Base-by-base conservation (phyloP, 2,329 filamentous ascomycete species). In the Aspergillus thermomutatus region DNA sequence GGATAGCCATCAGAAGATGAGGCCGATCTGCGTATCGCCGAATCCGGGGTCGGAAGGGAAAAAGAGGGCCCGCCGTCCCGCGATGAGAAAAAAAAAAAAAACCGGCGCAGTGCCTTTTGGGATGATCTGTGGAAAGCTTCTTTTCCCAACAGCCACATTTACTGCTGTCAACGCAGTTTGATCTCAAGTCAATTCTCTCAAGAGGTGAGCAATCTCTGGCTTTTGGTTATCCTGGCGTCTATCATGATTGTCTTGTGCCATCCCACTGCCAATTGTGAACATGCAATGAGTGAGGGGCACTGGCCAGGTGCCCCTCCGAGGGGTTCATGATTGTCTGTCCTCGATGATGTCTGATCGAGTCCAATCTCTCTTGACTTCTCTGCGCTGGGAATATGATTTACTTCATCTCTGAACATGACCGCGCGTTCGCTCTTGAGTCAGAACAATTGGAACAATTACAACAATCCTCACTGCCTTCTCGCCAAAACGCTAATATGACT, bases 41-140 rank as follows among this genome's bases (percentile, higher is more conserved):
- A 60, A 60, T 63, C 61, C 61, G 61, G 61, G 59, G 61, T 57
- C 59, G 59, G 55, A 60, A 58, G 45, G 54, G 54, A 53, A 57
- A 57, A 58, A 58, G 58, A 55, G 50, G 58, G 58, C 58, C 61
- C 61, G 57, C 62, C 51, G 52, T 54, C 53, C 62, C 55, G 61
- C 55, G 53, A 56, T 45, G 50, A 45, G 48, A 49, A 56, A 57
- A 52, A 60, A 60, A 59, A 58, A 48, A 51, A n/a, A n/a, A n/a
- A n/a, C n/a, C n/a, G 49, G 52, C 52, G 57, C 50, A 47, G 31
- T 37, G 19, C 14, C 6, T 31, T 17, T 34, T 50, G 49, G 23
- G 28, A 40, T 19, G n/a, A 50, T 53, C 40, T 26, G 37, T 46
- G 41, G 19, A 45, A 27, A 5, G 37, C 47, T 60, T 45, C 26